Evolutionary conservation across 345 rosid genomes (phyloP), one percentile per base, ranked within the genome.

Genomic region (Boechera divaricarpa): DNA sequence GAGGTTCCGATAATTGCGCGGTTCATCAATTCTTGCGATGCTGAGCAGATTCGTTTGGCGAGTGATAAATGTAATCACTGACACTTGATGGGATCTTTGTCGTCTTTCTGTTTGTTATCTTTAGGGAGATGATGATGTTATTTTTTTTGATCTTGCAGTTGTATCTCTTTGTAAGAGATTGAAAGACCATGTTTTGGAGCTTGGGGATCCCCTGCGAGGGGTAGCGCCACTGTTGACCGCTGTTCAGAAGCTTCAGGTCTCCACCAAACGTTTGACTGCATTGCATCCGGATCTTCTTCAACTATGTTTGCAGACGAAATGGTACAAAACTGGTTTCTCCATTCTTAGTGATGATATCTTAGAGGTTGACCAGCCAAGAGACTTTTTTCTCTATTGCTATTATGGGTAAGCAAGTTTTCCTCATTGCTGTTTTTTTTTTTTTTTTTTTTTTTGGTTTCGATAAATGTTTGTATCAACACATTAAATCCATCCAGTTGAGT

Each of bases 221-320:
- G 90, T 96, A 61, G 85, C 81, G 66, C 91, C 98, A 6, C 53
- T 96, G 88, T 85, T 86, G 67, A 71, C 82, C 2, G 95, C 98
- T 72, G 75, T 93, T 63, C 85, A 66, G 49, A 96, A 96, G 87
- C 80, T 93, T 78, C 97, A 83, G 80, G 70, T 80, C 24, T 88
- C 98, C 45, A 28, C 87, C 28, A 97, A 87, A 72, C 87, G 89
- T 80, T 83, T 96, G 90, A 96, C 93, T 73, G 26, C 91, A 15
- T 84, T 95, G 83, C 99, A 95, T 80, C 97, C 98, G 4, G 98
- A 90, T 69, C 79, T 86, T 84, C 98, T 95, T 84, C 92, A 86
- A 52, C 88, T 96, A 63, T 91, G 99, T 79, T 76, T 96, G 80
- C 81, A 73, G 82, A 77, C 98, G 0, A 91, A 89, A 81, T 83